Evolutionary conservation across 768 basidiomycete species (phyloP), one percentile per base, ranked within the genome.

Genomic region (Ramaria rubella): DNA sequence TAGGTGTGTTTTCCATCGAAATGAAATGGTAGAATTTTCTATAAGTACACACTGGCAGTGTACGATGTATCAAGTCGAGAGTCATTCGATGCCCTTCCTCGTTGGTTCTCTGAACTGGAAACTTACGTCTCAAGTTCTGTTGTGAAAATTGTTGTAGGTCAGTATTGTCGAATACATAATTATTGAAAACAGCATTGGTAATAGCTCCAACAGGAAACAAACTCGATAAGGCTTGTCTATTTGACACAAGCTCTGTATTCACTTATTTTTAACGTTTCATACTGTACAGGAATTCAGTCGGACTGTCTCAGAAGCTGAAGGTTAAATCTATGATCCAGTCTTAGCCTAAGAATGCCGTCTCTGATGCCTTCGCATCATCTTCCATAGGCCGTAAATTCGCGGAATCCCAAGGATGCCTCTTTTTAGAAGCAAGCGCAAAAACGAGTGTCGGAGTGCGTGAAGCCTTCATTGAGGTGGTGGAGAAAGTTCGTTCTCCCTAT

Each of bases 51-150:
- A 27, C 50, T 49, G 34, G 45, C 65, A 94, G 95, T 98, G 4
- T 99, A 98, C 70, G 96, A 98, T 70, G 91, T 97, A 33, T 81
- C 94, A 6, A 93, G 86, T 62, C 81, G 93, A 31, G 88, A 91
- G 69, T 90, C 93, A 0, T 98, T 94, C 66, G 93, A 97, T 21
- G 89, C 92, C 8, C 81, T 98, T n/a, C 86, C 92, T 15, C 78
- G 86, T 58, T 99, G 96, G 96, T 86, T 82, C 67, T 81, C 82
- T 50, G 94, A 97, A 67, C 83, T 98, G 5, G 94, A 97, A 66
- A 94, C 90, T 11, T 97, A 96, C 67, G 90, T 94, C 53, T 84
- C 84, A 1, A 75, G 77, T 19, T 85, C 86, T 1, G 90, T 96
- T 21, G 89, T 92, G 46, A 92, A 94, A 80, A 92, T 98, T 64